Evolutionary conservation across 2,329 filamentous ascomycete genomes (phyloP).

Genomic region (Chaetomium olivaceum): DNA sequence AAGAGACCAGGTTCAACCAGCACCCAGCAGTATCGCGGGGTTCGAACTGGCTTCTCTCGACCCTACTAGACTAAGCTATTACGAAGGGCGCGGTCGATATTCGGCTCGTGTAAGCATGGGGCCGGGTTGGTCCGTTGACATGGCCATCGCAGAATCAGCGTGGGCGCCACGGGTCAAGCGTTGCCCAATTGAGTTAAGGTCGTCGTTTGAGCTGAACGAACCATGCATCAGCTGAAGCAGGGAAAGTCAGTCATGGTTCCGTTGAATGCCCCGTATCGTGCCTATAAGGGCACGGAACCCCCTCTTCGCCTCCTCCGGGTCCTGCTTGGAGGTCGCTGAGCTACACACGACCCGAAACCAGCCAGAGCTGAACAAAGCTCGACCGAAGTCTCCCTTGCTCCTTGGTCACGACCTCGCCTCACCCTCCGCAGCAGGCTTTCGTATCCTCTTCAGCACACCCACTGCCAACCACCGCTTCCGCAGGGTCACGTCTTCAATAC

Average conservation of each 20-base stretch:
- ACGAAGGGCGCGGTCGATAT: neutral
- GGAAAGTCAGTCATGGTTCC: neutral
- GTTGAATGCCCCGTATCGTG: neutral
- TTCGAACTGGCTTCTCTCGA: neutral
- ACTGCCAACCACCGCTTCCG: conserved; percentile 73
- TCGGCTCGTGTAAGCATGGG: conserved; percentile 19
- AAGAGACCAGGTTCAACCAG: neutral
- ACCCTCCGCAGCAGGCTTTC: conserved; percentile 3
- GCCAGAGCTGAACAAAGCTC: conserved; percentile 15
- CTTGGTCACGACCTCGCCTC: conserved; percentile 4
- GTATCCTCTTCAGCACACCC: conserved; percentile 49
- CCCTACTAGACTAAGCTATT: neutral
- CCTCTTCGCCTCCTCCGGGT: neutral
- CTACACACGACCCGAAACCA: conserved; percentile 11
- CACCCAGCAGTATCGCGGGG: neutral
- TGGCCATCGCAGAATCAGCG: neutral
- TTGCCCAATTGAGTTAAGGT: conserved; percentile 22
- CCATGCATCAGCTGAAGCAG: conserved; percentile 10
- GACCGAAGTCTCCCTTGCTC: neutral
- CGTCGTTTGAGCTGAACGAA: conserved; percentile 19
- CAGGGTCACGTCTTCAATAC: conserved; percentile 59
- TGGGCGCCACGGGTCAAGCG: conserved; percentile 13
- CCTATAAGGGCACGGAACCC: neutral
- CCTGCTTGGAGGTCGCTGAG: neutral
- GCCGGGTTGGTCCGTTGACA: conserved; percentile 19